Percentiles rank a stretch among this genome's conserved stretches.
Conservation (phyloP, 2,329 filamentous ascomycete species). For the Pezizomycotina sp. region DNA sequence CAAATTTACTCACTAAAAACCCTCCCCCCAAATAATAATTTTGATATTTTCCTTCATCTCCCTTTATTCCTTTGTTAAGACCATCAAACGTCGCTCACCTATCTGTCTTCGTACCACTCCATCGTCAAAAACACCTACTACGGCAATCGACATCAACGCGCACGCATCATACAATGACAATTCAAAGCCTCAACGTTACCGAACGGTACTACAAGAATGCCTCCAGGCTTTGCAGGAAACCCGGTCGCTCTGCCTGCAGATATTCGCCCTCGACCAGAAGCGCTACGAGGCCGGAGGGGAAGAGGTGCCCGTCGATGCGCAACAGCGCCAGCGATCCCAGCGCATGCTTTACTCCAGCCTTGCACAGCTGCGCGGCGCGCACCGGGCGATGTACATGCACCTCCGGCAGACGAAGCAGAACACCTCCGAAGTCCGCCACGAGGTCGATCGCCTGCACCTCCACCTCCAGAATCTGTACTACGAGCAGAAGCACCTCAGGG, state of each 20-base stretch:
- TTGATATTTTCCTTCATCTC: no score
- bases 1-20: no score
- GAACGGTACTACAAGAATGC: constrained; percentile 20
- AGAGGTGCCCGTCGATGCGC: constrained; percentile 32
- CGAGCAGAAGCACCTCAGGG: constrained; percentile 76
- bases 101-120: no score
- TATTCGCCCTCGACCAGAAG: constrained; percentile 20
- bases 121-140: no score
- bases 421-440: constrained; percentile 73
- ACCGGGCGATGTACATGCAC: constrained; percentile 63
- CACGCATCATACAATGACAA: background rate
- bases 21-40: no score
- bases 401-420: constrained; percentile 71
- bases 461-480: constrained; percentile 94
- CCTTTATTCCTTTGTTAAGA: no score
- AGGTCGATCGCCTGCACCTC: constrained; percentile 80
- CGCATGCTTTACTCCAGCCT: constrained; percentile 66
- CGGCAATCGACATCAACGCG: background rate
- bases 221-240: constrained; percentile 22
- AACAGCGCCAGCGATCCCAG: constrained; percentile 55
- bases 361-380: constrained; percentile 62
- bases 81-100: no score
- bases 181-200: background rate
- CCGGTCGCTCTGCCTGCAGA: constrained; percentile 22
- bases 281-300: constrained; percentile 4